Evolutionary conservation across 2,329 filamentous ascomycete species (phyloP), one percentile per base, ranked within the genome.

Genomic region (Elsinoe australis): DNA sequence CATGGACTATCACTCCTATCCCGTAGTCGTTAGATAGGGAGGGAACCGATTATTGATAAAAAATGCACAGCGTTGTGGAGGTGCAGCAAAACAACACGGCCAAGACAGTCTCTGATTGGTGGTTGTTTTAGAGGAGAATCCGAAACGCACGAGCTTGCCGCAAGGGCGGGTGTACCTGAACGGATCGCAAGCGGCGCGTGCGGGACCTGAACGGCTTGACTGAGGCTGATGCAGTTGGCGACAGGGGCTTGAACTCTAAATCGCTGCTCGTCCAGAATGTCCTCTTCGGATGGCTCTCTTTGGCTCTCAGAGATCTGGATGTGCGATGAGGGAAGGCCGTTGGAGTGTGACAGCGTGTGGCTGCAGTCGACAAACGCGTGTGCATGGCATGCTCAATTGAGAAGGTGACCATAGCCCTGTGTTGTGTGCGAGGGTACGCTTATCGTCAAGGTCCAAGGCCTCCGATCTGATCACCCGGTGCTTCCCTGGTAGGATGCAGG

Each of bases 81-180:
- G 39, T 44, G 39, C 39, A 44, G 39, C 21, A 44, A 44, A 44
- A 44, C 39, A 44, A 44, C 39, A 31, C 24, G 39, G 39, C 39
- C 39, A 44, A 44, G 39, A 29, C 24, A 44, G 24, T 29, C 28
- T 44, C 39, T 44, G 39, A 44, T 44, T 44, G 39, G 39, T 44
- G 38, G 39, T 32, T 17, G 32, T 24, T 26, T 41, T 44, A 32
- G 39, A 31, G 39, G 39, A 19, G 21, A 26, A 44, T 44, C 28
- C 39, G 39, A 44, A 44, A 44, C 39, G 39, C 39, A 44, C 39
- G 39, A 44, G 39, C 39, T 31, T 18, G 35, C 39, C 31, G 39
- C 39, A 44, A 44, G 39, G 39, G 39, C 39, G 39, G 39, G 39
- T 44, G 39, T 44, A 44, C 39, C 39, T 44, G 39, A 44, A 21